A percentile compares a stretch with the other conserved stretches of the same genome.
phyloP scores from a whole-genome alignment of 768 basidiomycete species.

The Termitomyces heimii region DNA sequence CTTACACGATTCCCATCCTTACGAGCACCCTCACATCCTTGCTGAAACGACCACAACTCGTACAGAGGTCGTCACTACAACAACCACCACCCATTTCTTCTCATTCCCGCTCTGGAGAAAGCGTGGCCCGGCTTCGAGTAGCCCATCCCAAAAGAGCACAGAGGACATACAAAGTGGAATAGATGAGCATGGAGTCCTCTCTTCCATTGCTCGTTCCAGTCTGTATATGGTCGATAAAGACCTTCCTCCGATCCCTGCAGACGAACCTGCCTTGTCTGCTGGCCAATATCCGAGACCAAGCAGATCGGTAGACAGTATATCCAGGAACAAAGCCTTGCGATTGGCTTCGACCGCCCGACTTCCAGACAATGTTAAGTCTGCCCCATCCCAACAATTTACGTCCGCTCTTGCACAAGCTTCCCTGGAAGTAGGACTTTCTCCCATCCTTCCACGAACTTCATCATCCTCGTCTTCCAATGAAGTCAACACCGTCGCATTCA shows the following conservation, averaged over 20 bases:
- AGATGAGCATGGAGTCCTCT: constrained; percentile 19
- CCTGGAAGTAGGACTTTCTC: constrained; percentile 53
- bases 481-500: constrained; percentile 43
- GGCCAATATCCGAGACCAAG: not conserved
- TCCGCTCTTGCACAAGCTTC: constrained; percentile 49
- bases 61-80: constrained; percentile 39
- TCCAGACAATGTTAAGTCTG: constrained; percentile 1
- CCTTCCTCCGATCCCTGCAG: constrained; percentile 42
- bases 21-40: constrained; percentile 30
- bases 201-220: constrained; percentile 14
- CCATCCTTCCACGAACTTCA: constrained; percentile 38
- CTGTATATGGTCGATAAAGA: constrained; percentile 37
- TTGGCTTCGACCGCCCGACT: not conserved
- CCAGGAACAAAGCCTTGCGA: not conserved
- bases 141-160: constrained; percentile 22
- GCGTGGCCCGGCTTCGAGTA: constrained; percentile 29
- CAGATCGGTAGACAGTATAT: not conserved
- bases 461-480: constrained; percentile 39
- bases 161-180: constrained; percentile 12
- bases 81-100: constrained; percentile 57
- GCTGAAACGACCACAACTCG: constrained; percentile 44
- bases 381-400: constrained; percentile 20
- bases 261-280: constrained; percentile 10
- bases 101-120: constrained; percentile 63
- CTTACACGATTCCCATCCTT: constrained; percentile 22